A percentile compares a stretch with the other conserved stretches of the same genome.
Conservation (phyloP, 805 yeast species). For the Candida chilensis region DNA sequence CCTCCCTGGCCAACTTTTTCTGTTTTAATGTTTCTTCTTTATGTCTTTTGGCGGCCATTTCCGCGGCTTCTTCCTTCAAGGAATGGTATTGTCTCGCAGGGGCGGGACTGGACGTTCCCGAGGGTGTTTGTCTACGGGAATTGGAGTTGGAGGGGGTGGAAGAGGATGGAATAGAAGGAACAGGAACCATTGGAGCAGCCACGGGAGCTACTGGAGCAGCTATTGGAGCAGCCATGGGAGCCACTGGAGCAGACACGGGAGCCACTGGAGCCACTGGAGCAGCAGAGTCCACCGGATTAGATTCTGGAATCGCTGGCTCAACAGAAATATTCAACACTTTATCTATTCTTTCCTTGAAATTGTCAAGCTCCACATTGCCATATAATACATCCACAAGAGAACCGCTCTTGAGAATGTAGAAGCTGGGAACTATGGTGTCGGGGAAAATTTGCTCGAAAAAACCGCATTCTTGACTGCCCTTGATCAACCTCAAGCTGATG, state of each 20-base stretch:
- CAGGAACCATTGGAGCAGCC: slow-evolving; percentile 2
- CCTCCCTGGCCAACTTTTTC: slow-evolving; percentile 29
- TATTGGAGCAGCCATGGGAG: too few relatives aligned
- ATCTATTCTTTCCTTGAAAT: slow-evolving; percentile 14
- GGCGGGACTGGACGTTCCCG: background rate
- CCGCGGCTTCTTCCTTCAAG: slow-evolving; percentile 31
- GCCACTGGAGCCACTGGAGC: too few relatives aligned
- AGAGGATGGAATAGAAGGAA: slow-evolving; percentile 2
- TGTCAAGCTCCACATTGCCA: slow-evolving; percentile 14
- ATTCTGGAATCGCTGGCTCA: background rate
- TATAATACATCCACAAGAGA: slow-evolving; percentile 32
- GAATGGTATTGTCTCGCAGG: slow-evolving; percentile 7
- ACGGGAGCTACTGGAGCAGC: slow-evolving; percentile 2
- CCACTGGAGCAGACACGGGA: too few relatives aligned
- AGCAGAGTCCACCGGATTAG: too few relatives aligned
- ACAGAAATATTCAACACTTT: slow-evolving; percentile 6
- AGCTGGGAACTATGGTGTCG: slow-evolving; percentile 40
- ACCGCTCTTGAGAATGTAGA: slow-evolving; percentile 44
- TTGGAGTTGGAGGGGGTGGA: background rate
- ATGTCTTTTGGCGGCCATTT: slow-evolving; percentile 22
- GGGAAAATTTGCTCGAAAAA: slow-evolving; percentile 52
- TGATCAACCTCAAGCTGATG: slow-evolving; percentile 30
- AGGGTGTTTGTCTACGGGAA: background rate
- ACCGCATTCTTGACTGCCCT: slow-evolving; percentile 31
- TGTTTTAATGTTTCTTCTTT: slow-evolving; percentile 25